Base-by-base conservation (phyloP, 495 filamentous ascomycete species). In the Daldinia childiae region DNA sequence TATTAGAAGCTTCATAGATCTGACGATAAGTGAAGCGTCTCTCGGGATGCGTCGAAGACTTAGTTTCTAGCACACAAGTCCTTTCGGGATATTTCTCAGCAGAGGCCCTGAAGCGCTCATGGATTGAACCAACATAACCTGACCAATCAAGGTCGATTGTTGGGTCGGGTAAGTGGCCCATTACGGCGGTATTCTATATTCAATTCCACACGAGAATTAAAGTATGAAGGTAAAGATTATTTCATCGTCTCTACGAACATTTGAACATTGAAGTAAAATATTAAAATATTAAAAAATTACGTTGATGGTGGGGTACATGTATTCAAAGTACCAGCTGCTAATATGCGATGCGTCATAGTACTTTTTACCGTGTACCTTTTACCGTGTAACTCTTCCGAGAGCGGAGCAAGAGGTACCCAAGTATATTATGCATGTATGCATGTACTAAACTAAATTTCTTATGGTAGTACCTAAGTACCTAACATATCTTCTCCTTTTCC, bases 1-100 rank as follows among this genome's bases (percentile, higher is more conserved):
- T 84, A 74, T 97, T 96, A 11, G 92, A 91, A 0, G 91, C 91
- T 79, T 97, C 90, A 76, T 94, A 88, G 67, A 99, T 97, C 74
- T 97, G 93, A 64, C 81, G 80, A 79, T 99, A 99, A 3, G 91
- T 97, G 76, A 97, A 98, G 30, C 84, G 78, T 56, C 94, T 84
- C 66, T 82, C 75, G 4, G 90, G 83, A 1, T 86, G 82, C 1
- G 77, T 85, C 24, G 81, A 84, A 5, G 88, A 89, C 45, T 86
- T 87, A 1, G 95, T 98, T 75, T 98, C 95, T 2, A 93, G 83
- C 9, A 98, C 92, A 72, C 94, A 97, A 26, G 89, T 82, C 71
- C 90, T 85, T 15, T 93, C 90, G 2, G 94, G 94, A 75, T 95
- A 89, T 48, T 82, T 88, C 65, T 87, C 80, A 1, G 92, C 92